Evolutionary conservation across 2,329 filamentous ascomycete genomes (phyloP), one percentile per base, ranked within the genome.

Genomic region (Epichloe glyceriae): DNA sequence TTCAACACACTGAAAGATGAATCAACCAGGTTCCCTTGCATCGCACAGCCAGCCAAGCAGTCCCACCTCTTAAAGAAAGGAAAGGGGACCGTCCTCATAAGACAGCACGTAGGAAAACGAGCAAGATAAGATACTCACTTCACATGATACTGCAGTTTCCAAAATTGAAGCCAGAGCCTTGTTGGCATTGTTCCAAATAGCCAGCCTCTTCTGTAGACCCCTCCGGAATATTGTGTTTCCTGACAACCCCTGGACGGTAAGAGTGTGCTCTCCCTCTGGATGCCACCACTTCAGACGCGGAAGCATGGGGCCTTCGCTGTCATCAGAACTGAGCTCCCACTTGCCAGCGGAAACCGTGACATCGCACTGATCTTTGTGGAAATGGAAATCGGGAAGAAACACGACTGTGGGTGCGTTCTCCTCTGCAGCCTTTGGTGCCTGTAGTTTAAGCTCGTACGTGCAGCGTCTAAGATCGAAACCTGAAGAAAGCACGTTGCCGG

Each of bases 221-320:
- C 42, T 74, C 69, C 3, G 70, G 70, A 49, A 71, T 68, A 57
- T 78, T 82, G 57, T 79, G 74, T 57, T 73, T 83, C 59, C 84
- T 78, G 59, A 85, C 80, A 19, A 87, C 70, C 93, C 93, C 19
- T 78, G 82, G 8, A 96, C 75, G 54, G 78, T 85, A 50, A 98
- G 74, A 46, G 72, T 82, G 68, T 97, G 91, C 57, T 89, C 81
- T 2, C 91, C 93, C 51, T 85, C 83, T 1, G 80, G 80, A 68
- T 98, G 90, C 90, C 91, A 96, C 93, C 93, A 98, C 58, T 80
- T 80, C 55, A 98, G 69, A 56, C 78, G 78, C 70, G 96, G 91
- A 53, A 88, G 72, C 57, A 80, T 71, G 5, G 80, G 80, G 0
- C 79, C 80, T 54, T 86, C 79, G 8, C 80, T 76, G 51, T 89